Evolutionary conservation across 2,329 filamentous ascomycete genomes (phyloP), one percentile per base, ranked within the genome.

Genomic region (Rhytidhysteron rufulum): DNA sequence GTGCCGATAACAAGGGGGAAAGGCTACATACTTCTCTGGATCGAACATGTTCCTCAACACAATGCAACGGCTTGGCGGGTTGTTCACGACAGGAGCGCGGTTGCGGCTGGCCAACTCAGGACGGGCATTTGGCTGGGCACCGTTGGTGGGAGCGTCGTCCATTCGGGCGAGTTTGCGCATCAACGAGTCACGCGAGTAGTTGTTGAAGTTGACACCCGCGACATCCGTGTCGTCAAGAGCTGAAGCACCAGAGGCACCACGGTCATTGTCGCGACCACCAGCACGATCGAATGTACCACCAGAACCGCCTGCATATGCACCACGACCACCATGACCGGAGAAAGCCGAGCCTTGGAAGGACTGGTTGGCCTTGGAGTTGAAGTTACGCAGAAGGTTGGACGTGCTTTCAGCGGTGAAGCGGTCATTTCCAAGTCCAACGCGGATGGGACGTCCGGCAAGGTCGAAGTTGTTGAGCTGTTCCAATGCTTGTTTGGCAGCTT

Each of bases 391-490:
- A 65, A 95, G 80, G 71, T 88, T 90, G 67, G 88, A 86, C 69
- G 88, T 95, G 70, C 89, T 93, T 73, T 97, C 93, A 62, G 90
- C 86, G 70, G 90, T 97, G 72, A 97, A 97, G 81, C 97, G 97
- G 86, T 98, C 93, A 75, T 96, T 98, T 71, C 93, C 93, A 74
- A 98, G 88, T 69, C 93, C 93, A 68, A 98, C 94, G 65, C 93
- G 89, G 67, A 98, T 97, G 50, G 90, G 89, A 65, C 93, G 90
- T 69, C 90, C 90, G 59, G 93, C 93, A 55, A 98, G 83, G 71
- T 97, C 93, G 72, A 97, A 98, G 50, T 91, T 90, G 70, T 98
- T 98, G 91, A 98, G 96, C 72, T 96, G 95, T 68, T 96, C 89
- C 50, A 98, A 76, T 47, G 93, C 94, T 67, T 95, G 88, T 63